phyloP scores from a whole-genome alignment of 83 land plant genomes.

The Diphasiastrum complanatum region DNA sequence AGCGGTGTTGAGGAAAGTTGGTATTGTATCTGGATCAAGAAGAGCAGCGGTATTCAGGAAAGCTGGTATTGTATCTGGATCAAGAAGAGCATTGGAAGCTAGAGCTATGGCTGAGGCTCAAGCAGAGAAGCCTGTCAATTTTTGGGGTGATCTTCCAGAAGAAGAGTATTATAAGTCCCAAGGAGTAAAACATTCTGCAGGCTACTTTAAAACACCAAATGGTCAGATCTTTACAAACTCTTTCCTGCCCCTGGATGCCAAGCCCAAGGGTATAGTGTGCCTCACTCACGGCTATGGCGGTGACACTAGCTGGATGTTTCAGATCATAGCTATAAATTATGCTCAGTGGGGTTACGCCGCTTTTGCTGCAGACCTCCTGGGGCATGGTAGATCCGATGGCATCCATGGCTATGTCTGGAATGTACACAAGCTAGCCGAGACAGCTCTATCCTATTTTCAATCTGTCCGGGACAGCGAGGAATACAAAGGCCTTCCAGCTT shows the following conservation, averaged over 20 bases:
- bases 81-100: no score
- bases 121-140: no score
- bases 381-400: slow-evolving; percentile 89
- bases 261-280: slow-evolving; percentile 42
- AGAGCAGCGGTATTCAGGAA: no score
- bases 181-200: slow-evolving; percentile 48
- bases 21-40: no score
- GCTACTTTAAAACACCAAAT: slow-evolving; percentile 52
- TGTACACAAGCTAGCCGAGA: slow-evolving; percentile 52
- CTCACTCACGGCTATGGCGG: slow-evolving; percentile 92
- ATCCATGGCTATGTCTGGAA: slow-evolving; percentile 69
- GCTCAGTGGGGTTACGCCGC: slow-evolving; percentile 82
- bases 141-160: slow-evolving; percentile 41
- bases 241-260: slow-evolving; percentile 41
- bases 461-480: slow-evolving; percentile 32
- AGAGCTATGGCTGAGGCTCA: no score
- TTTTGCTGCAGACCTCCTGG: slow-evolving; percentile 74
- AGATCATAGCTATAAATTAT: slow-evolving; percentile 55
- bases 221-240: slow-evolving; percentile 77
- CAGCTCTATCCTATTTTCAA: slow-evolving; percentile 48
- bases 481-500: slow-evolving; percentile 48
- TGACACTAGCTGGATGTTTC: slow-evolving; percentile 86
- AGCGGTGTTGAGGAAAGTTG: no score
- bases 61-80: no score
- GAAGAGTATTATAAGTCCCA: slow-evolving; percentile 61